Evolutionary conservation across 306 rosid genomes (phyloP).

Genomic region (Arachis hypogaea): DNA sequence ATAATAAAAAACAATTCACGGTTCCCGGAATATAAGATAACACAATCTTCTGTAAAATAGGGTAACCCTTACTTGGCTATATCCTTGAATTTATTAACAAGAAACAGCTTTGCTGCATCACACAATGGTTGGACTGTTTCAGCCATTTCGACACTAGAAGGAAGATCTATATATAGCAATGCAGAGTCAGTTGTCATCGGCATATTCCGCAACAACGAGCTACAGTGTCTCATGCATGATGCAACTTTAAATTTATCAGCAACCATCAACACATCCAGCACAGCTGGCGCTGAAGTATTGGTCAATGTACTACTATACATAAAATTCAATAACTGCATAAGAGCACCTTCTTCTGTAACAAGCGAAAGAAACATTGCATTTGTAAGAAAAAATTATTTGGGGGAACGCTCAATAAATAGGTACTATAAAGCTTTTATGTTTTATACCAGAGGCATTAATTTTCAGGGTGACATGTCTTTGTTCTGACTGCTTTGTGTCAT

Average conservation of each 20-base stretch:
- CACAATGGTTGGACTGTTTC: slow-evolving; percentile 97
- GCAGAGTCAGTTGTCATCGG: slow-evolving; percentile 97
- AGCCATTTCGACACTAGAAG: slow-evolving; percentile 89
- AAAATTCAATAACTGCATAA: slow-evolving; percentile 95
- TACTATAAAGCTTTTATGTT: not conserved
- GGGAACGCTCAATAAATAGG: slow-evolving; percentile 6
- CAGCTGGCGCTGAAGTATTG: slow-evolving; percentile 68
- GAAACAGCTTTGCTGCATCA: slow-evolving; percentile 94
- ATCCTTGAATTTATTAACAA: slow-evolving; percentile 87
- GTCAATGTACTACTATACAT: slow-evolving; percentile 84
- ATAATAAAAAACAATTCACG: not conserved
- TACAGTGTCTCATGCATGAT: slow-evolving; percentile 95
- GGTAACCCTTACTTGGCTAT: slow-evolving; percentile 66
- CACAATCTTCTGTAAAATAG: not conserved
- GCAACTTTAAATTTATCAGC: slow-evolving; percentile 99
- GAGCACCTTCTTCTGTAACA: slow-evolving; percentile 88
- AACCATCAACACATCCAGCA: slow-evolving; percentile 95
- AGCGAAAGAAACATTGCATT: slow-evolving; percentile 32
- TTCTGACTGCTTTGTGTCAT: slow-evolving; percentile 98
- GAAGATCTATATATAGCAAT: slow-evolving; percentile 91
- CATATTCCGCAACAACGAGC: slow-evolving; percentile 66
- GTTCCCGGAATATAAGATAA: not conserved
- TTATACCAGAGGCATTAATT: slow-evolving; percentile 83
- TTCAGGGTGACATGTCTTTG: slow-evolving; percentile 85
- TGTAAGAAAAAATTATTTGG: slow-evolving; percentile 23